Base-by-base conservation (phyloP, 768 basidiomycete species). In the Russula vinacea region DNA sequence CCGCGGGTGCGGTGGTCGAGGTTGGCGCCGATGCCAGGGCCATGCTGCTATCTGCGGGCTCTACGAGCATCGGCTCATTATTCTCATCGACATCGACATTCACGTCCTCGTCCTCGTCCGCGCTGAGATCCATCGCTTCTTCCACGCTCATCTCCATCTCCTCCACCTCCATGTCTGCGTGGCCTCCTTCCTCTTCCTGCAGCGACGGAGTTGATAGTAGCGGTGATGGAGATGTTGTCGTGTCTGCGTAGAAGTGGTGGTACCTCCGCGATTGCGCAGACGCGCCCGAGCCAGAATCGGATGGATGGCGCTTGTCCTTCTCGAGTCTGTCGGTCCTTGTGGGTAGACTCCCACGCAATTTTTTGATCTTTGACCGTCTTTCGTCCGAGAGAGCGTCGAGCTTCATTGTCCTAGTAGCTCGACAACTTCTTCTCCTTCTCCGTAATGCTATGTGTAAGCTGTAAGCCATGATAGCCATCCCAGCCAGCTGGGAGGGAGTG, bases 341-440 rank as follows among this genome's bases (percentile, higher is more conserved):
- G 77, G 61, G 94, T 86, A 73, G 91, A 98, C 49, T 97, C 93
- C 75, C 96, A 94, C 40, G 89, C 80, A 94, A 98, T 71, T 90
- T 88, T 76, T 93, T 96, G 74, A 98, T 94, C 77, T 98, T 98
- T 51, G 73, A 71, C 24, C 82, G 77, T 73, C 98, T 98, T 68
- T 98, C 95, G 5, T 94, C 90, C 3, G 91, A 86, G 26, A 98
- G 81, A 2, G 81, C 45, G 3, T 93, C 89, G 17, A 96, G 80
- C 58, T 83, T 82, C n/a, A 22, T 82, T 82, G n/a, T 89, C 86
- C 62, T 80, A 82, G 71, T 89, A 98, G 49, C 83, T 85, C 3
- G 85, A 76, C 0, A 91, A 90, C 73, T 94, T 96, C 75, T 96
- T 96, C 79, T 99, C 96, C 75, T 97, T 97, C 56, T 94, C 90